Base-by-base conservation (phyloP, 495 filamentous ascomycete species). In the Aspergillus campestris region DNA sequence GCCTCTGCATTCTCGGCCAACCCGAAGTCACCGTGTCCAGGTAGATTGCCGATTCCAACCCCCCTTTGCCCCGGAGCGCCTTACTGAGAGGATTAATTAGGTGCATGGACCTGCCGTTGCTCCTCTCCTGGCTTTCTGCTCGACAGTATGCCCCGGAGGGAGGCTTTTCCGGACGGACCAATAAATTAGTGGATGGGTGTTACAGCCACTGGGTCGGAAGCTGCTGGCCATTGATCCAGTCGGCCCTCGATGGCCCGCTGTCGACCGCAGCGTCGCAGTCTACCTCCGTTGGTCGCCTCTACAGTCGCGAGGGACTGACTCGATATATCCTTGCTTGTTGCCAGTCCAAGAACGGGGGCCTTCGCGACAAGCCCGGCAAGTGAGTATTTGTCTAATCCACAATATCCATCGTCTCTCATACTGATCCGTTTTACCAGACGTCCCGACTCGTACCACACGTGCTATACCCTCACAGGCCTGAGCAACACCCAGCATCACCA, bases 191-290 rank as follows among this genome's bases (percentile, higher is more conserved):
- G 15, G 92, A 98, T 64, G 92, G 91, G 39, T 98, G 92, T 62
- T 97, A 98, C 66, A 91, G 86, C 63, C 89, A 94, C 56, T 98
- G 92, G 92, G 85, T 95, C 8, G 92, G 94, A 6, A 86, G 83
- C 28, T 96, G 90, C 63, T 98, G 89, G 83, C 81, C 91, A 32
- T 63, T 98, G 48, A 65, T 97, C 45, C 84, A 95, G 60, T 89
- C 87, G n/a, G 82, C 81, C 38, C 65, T 90, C 32, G 66, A 74
- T 45, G 80, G 78, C 4, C 63, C 67, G 34, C 69, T 65, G 32
- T 37, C 48, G 31, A 49, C 50, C 7, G 40, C 42, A 31, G 53
- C 40, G 10, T 52, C 50, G 28, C 53, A 56, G 10, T 34, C 47
- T 29, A 42, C 50, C 10, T 49, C 62, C 32, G 49, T 65, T 29